These are phyloP conservation scores for Phylloporus sp. DNA, from an alignment of 768 basidiomycete species.

Conservation along the genomic window DNA sequence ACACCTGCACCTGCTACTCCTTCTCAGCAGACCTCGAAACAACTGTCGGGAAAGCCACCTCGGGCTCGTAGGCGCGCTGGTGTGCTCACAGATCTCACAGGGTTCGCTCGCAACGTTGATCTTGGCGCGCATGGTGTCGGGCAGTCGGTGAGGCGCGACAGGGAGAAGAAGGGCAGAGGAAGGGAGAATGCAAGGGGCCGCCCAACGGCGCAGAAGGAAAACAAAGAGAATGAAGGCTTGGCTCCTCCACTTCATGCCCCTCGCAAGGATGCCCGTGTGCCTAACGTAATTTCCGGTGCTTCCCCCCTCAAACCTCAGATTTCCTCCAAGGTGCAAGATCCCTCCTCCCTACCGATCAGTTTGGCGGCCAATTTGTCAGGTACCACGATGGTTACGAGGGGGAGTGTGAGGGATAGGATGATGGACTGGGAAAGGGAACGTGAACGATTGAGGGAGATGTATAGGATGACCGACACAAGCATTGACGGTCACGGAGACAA, in stretches of 20 bases:
- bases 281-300: background rate
- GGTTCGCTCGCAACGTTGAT: conserved; percentile 31
- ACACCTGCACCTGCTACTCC: conserved; percentile 20
- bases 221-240: conserved; percentile 27
- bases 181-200: conserved; percentile 21
- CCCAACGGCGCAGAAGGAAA: conserved; percentile 16
- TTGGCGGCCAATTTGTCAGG: conserved; percentile 17
- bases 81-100: conserved; percentile 39
- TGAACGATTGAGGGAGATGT: conserved; percentile 65
- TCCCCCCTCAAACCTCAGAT: conserved; percentile 15
- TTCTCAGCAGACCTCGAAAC: conserved; percentile 16
- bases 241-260: background rate
- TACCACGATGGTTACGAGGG: conserved; percentile 18
- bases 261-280: conserved; percentile 6
- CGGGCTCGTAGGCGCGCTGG: conserved; percentile 25
- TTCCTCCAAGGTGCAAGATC: conserved; percentile 12
- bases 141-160: conserved; percentile 7
- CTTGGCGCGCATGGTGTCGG: conserved; percentile 28
- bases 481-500: conserved; percentile 36
- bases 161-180: conserved; percentile 28
- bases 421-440: conserved; percentile 74
- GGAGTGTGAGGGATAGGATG: conserved; percentile 53
- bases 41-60: conserved; percentile 27
- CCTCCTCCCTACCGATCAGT: conserved; percentile 6
- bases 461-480: conserved; percentile 52